A percentile compares a stretch with the other conserved stretches of the same genome.
Evolutionary conservation across 768 basidiomycete species (phyloP).

Genomic region (Strobilomyces confusus): DNA sequence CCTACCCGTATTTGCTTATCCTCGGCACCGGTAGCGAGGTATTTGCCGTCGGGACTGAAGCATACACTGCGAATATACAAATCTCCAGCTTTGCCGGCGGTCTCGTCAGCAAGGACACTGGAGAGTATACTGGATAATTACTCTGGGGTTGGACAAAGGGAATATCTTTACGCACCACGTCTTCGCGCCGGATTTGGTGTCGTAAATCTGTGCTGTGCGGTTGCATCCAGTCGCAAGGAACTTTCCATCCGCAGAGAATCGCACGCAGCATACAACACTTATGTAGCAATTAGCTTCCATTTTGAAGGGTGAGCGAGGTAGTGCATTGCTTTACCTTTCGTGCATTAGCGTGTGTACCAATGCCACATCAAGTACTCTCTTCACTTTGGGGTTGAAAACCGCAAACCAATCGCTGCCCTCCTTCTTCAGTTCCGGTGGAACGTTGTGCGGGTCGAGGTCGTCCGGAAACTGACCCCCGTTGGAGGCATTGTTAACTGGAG

Average conservation of each 20-base stretch:
- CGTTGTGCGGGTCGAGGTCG: slow-evolving; percentile 31
- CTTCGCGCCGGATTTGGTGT: slow-evolving; percentile 81
- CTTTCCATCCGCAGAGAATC: slow-evolving; percentile 93
- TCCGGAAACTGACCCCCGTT: slow-evolving; percentile 33
- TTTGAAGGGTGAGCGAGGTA: not conserved
- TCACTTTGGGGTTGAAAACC: slow-evolving; percentile 78
- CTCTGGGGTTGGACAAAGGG: not conserved
- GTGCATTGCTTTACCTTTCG: slow-evolving; percentile 58
- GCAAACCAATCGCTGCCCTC: slow-evolving; percentile 89
- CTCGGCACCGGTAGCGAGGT: slow-evolving; percentile 79
- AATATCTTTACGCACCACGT: slow-evolving; percentile 57
- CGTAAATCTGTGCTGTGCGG: slow-evolving; percentile 91
- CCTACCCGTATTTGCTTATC: slow-evolving; percentile 87
- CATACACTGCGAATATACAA: slow-evolving; percentile 87
- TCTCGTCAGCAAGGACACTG: slow-evolving; percentile 76
- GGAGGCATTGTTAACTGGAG: slow-evolving; percentile 25
- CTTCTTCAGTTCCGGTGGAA: slow-evolving; percentile 38
- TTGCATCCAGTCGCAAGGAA: slow-evolving; percentile 95
- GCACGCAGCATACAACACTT: slow-evolving; percentile 82
- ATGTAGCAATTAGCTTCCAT: slow-evolving; percentile 7
- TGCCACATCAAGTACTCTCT: slow-evolving; percentile 72
- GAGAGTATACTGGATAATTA: slow-evolving; percentile 8
- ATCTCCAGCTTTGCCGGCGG: slow-evolving; percentile 69
- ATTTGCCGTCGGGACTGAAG: slow-evolving; percentile 71
- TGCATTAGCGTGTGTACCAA: slow-evolving; percentile 87